phyloP scores from a whole-genome alignment of 2,329 filamentous ascomycete species.

The Fusarium buharicum region DNA sequence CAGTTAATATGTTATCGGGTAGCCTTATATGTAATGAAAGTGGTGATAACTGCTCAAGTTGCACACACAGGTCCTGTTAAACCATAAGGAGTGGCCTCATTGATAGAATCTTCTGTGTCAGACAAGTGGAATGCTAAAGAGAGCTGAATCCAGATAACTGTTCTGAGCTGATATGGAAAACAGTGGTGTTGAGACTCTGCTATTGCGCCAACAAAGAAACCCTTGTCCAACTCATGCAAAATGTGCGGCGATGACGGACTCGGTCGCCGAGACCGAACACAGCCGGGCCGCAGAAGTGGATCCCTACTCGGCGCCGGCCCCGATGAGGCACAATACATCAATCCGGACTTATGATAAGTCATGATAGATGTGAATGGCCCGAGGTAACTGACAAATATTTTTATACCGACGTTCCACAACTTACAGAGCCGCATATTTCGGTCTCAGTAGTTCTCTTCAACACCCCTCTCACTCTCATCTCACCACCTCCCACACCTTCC shows the following conservation, averaged over 20 bases:
- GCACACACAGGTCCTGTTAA: no score
- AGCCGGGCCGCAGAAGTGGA: slow-evolving; percentile 19
- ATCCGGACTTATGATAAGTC: background rate
- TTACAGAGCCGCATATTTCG: background rate
- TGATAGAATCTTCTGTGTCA: no score
- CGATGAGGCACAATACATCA: slow-evolving; percentile 7
- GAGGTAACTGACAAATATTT: background rate
- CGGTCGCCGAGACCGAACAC: slow-evolving; percentile 31
- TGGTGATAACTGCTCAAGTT: no score
- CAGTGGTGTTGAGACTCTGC: no score
- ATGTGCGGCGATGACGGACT: slow-evolving; percentile 11
- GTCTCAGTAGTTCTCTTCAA: background rate
- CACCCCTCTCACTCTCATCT: background rate
- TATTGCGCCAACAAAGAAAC: no score
- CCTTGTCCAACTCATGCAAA: no score
- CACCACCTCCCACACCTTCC: background rate
- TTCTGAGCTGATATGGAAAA: no score
- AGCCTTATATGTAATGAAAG: no score
- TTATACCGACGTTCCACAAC: background rate
- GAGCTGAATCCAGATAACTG: no score
- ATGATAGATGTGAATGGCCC: slow-evolving; percentile 7
- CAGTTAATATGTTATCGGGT: background rate
- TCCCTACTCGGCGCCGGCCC: slow-evolving; percentile 24
- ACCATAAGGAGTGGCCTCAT: no score
- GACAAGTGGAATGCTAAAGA: no score